Evolutionary conservation across 2,329 filamentous ascomycete genomes (phyloP).

Genomic region (Onygenales sp.): DNA sequence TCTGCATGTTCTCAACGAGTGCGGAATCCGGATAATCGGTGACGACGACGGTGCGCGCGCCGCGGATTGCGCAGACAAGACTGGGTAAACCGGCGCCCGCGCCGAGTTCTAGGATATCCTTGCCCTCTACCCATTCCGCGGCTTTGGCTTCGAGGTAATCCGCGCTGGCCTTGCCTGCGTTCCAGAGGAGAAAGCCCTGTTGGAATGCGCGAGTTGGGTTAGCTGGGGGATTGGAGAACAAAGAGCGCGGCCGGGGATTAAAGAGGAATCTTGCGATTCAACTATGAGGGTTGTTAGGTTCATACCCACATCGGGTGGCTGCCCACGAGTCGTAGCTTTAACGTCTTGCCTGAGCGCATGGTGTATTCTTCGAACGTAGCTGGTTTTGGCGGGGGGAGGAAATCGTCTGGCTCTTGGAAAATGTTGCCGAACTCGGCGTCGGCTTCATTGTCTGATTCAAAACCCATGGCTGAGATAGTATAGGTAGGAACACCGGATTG

Average conservation of each 20-base stretch:
- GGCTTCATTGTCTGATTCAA: slow-evolving; percentile 15
- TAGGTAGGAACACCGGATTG: not conserved
- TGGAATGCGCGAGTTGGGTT: slow-evolving; percentile 1
- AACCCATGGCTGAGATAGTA: not conserved
- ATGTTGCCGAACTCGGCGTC: slow-evolving; percentile 40
- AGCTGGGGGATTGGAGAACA: not conserved
- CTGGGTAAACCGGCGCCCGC: slow-evolving; percentile 79
- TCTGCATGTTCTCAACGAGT: slow-evolving; percentile 67
- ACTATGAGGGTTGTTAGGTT: slow-evolving; percentile 4
- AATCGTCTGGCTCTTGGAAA: slow-evolving; percentile 74
- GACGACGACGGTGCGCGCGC: slow-evolving; percentile 60
- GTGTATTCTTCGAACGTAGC: slow-evolving; percentile 65
- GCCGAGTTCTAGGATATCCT: slow-evolving; percentile 77
- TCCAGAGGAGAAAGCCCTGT: slow-evolving; percentile 80
- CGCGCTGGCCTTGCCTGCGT: slow-evolving; percentile 70
- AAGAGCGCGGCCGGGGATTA: too few species aligned
- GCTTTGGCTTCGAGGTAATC: slow-evolving; percentile 65
- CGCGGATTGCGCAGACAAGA: slow-evolving; percentile 64
- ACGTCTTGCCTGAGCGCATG: slow-evolving; percentile 53
- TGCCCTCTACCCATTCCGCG: slow-evolving; percentile 49
- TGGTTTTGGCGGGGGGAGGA: slow-evolving; percentile 66
- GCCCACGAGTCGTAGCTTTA: slow-evolving; percentile 71
- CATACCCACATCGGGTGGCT: slow-evolving; percentile 75
- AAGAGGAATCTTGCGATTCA: not conserved
- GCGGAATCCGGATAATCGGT: slow-evolving; percentile 85